Conservation (phyloP, 169 alveolate species). For the Plasmodium reichenowi region DNA sequence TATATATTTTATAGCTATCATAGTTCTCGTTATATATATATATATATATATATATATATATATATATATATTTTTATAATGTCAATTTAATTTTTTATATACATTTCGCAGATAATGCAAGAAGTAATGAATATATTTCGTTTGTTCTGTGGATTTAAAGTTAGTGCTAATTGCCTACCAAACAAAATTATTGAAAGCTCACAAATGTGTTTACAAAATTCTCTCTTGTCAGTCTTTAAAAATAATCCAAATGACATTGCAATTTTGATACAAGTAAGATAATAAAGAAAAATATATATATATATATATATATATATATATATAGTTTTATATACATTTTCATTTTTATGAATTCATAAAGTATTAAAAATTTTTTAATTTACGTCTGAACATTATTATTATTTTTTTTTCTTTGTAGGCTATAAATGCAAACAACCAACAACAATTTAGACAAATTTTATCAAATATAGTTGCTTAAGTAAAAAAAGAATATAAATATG, state of each 20-base stretch:
- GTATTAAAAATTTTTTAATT: background rate
- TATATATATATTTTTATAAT: background rate
- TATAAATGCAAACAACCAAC: conserved; percentile 69
- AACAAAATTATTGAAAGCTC: conserved; percentile 35
- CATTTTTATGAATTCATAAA: background rate
- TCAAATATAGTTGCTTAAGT: conserved; percentile 55
- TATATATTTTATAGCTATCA: background rate
- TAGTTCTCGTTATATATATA: background rate
- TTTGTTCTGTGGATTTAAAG: conserved; percentile 71
- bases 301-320: background rate
- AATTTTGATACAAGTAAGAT: conserved; percentile 52
- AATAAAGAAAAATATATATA: background rate
- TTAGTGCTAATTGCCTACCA: conserved; percentile 57
- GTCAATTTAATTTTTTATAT: background rate
- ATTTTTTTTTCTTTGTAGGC: conserved; percentile 29
- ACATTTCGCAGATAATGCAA: conserved; percentile 45
- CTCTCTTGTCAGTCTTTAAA: conserved; percentile 51
- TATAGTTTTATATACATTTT: background rate
- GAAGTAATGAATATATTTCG: conserved; percentile 50
- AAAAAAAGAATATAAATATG: background rate
- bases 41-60: background rate
- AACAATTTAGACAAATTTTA: conserved; percentile 74
- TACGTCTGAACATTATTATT: background rate
- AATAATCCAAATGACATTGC: conserved; percentile 70
- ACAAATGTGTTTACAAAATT: conserved; percentile 70